These are phyloP conservation scores for Phenoliferia sp. DNA, from an alignment of 1,284 basidiomycete genomes.

Conservation along the genomic window DNA sequence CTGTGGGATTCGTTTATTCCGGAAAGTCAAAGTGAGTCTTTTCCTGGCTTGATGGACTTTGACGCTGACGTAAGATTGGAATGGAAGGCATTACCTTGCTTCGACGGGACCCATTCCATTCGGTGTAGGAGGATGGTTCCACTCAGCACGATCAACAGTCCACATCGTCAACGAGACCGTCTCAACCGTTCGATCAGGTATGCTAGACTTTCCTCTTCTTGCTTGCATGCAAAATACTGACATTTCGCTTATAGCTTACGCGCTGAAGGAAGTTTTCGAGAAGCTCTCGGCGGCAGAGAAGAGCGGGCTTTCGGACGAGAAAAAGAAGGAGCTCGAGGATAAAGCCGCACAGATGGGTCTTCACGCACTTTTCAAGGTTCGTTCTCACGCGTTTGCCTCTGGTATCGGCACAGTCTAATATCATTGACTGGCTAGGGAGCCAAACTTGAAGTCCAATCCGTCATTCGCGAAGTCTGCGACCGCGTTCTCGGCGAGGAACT, in stretches of 20 bases:
- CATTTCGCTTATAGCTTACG: conserved; percentile 70
- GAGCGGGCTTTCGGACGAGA: conserved; percentile 77
- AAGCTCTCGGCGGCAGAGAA: conserved; percentile 89
- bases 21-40: conserved; percentile 60
- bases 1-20: conserved; percentile 84
- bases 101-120: conserved; percentile 66
- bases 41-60: not conserved
- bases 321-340: conserved; percentile 86
- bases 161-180: conserved; percentile 61
- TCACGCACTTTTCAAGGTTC: conserved; percentile 83
- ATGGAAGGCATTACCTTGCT: conserved; percentile 61
- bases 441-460: conserved; percentile 90
- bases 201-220: not conserved
- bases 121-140: conserved; percentile 85
- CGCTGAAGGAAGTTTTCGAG: conserved; percentile 91
- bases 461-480: conserved; percentile 90
- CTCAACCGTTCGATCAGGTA: conserved; percentile 66
- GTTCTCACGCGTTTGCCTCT: conserved; percentile 10
- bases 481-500: conserved; percentile 56
- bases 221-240: not conserved
- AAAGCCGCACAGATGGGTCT: conserved; percentile 92
- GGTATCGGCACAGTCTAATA: not conserved
- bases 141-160: conserved; percentile 89
- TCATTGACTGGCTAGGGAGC: conserved; percentile 58
- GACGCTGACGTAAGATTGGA: not conserved